These are phyloP conservation scores for Amaranthus tricolor DNA, from an alignment of 179 eudicot genomes.

Conservation along the genomic window DNA sequence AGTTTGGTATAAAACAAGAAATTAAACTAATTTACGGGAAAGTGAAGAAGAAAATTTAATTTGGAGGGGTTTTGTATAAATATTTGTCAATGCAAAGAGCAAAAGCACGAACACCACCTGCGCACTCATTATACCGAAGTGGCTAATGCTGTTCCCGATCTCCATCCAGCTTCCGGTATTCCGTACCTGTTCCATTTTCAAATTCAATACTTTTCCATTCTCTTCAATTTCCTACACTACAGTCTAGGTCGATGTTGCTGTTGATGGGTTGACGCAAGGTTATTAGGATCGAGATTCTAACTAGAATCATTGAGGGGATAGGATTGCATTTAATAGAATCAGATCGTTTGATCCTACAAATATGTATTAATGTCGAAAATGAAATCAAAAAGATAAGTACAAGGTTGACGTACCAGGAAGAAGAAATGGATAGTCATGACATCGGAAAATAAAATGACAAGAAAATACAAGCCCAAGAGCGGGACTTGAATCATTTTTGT, in stretches of 20 bases:
- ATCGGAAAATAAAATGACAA: slow-evolving; percentile 83
- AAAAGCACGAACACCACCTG: slow-evolving; percentile 89
- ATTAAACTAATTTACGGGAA: slow-evolving; percentile 49
- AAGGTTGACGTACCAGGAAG: slow-evolving; percentile 71
- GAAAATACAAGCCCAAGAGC: slow-evolving; percentile 82
- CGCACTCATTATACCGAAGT: slow-evolving; percentile 96
- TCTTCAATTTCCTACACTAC: too few relatives aligned
- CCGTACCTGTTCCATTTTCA: slow-evolving; percentile 48
- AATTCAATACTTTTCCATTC: too few relatives aligned
- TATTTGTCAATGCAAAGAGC: slow-evolving; percentile 78
- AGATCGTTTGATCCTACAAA: too few relatives aligned
- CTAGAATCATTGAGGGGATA: too few relatives aligned
- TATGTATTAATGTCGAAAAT: neutral
- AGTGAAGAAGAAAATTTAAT: slow-evolving; percentile 40
- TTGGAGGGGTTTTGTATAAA: slow-evolving; percentile 82
- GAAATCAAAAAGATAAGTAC: neutral
- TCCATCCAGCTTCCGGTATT: slow-evolving; percentile 99
- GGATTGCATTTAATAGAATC: too few relatives aligned
- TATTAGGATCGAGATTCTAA: too few relatives aligned
- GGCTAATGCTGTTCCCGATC: slow-evolving; percentile 99
- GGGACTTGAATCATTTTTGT: slow-evolving; percentile 77
- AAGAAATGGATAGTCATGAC: slow-evolving; percentile 98
- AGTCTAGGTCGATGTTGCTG: too few relatives aligned
- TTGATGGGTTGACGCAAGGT: too few relatives aligned
- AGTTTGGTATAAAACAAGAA: neutral